Evolutionary conservation across 805 yeast species (phyloP).

Genomic region (Zygosaccharomyces lentus): DNA sequence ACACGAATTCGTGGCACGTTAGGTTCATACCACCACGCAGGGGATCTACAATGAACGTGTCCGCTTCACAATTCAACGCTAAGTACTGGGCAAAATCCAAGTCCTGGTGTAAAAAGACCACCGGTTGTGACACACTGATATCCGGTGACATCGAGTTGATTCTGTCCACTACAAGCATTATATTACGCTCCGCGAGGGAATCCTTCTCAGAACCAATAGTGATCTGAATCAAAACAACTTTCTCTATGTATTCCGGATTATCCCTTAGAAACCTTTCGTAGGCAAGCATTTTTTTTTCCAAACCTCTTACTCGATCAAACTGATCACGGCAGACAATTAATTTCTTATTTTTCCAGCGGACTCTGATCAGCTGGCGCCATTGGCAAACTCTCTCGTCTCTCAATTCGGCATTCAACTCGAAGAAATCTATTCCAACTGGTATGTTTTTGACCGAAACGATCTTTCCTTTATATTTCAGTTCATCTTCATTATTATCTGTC

Average conservation of each 20-base stretch:
- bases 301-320: slow-evolving; percentile 80
- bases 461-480: slow-evolving; percentile 55
- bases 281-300: slow-evolving; percentile 81
- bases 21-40: slow-evolving; percentile 96
- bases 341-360: slow-evolving; percentile 67
- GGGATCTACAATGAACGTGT: slow-evolving; percentile 79
- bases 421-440: slow-evolving; percentile 79
- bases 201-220: slow-evolving; percentile 60
- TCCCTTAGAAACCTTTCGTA: slow-evolving; percentile 71
- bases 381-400: slow-evolving; percentile 47
- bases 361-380: slow-evolving; percentile 69
- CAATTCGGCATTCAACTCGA: slow-evolving; percentile 46
- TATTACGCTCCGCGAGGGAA: slow-evolving; percentile 64
- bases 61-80: slow-evolving; percentile 82
- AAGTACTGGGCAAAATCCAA: slow-evolving; percentile 84
- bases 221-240: slow-evolving; percentile 76
- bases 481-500: slow-evolving; percentile 69
- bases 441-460: slow-evolving; percentile 52
- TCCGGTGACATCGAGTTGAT: slow-evolving; percentile 75
- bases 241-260: slow-evolving; percentile 66
- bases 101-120: slow-evolving; percentile 82
- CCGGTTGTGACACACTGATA: slow-evolving; percentile 74
- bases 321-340: slow-evolving; percentile 86
- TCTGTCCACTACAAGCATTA: slow-evolving; percentile 73
- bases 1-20: slow-evolving; percentile 90